A percentile compares a stretch with the other conserved stretches of the same genome.
phyloP scores from a whole-genome alignment of 257 asterid species.

The Ilex aquifolium region DNA sequence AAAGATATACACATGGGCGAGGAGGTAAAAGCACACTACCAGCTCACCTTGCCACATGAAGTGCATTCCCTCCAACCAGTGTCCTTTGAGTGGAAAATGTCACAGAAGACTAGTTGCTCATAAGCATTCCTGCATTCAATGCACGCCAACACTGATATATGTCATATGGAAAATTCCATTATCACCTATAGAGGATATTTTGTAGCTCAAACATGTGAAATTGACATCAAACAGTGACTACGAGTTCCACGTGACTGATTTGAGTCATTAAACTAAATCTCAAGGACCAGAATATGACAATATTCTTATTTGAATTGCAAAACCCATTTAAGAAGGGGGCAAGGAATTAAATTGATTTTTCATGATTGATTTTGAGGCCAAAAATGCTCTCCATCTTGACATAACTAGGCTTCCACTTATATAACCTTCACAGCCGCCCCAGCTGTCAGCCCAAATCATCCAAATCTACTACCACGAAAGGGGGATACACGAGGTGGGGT shows the following conservation, averaged over 20 bases:
- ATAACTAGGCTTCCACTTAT: no score
- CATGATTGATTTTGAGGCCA: no score
- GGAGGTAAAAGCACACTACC: neutral
- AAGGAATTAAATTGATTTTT: neutral
- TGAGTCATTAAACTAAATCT: neutral
- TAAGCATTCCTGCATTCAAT: slow-evolving; percentile 61
- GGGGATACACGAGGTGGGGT: no score
- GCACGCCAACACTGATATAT: neutral
- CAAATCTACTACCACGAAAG: no score
- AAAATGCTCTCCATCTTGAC: no score
- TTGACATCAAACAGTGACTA: neutral
- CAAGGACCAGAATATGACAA: neutral
- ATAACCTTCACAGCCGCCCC: no score
- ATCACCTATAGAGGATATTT: neutral
- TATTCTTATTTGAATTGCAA: neutral
- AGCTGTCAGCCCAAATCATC: no score
- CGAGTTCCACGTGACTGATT: neutral
- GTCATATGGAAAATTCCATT: neutral
- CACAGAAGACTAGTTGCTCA: slow-evolving; percentile 72
- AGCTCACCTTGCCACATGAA: slow-evolving; percentile 78
- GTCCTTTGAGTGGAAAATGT: slow-evolving; percentile 73
- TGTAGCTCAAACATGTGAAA: neutral
- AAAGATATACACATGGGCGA: neutral
- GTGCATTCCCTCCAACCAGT: slow-evolving; percentile 93
- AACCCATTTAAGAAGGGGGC: neutral